phyloP scores from a whole-genome alignment of 1,284 basidiomycete genomes.

The Ceratobasidium theobromae region DNA sequence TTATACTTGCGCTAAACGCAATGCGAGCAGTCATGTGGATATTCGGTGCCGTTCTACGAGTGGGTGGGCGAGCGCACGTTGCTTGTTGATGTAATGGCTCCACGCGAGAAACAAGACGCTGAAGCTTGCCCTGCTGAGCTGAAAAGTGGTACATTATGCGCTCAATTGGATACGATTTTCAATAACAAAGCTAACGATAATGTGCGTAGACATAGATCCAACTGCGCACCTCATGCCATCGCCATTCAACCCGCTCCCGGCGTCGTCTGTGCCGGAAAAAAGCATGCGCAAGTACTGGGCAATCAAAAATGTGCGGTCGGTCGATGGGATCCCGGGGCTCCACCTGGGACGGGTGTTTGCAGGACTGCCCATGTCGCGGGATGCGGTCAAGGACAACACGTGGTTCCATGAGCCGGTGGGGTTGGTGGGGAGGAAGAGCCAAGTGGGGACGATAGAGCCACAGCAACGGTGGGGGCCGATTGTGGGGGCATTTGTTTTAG shows the following conservation, averaged over 20 bases:
- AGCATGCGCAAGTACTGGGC: conserved; percentile 54
- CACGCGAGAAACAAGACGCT: conserved; percentile 40
- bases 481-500: conserved; percentile 15
- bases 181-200: conserved; percentile 33
- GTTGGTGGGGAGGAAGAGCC: background rate
- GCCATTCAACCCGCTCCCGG: conserved; percentile 2
- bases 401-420: conserved; percentile 10
- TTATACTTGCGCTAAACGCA: background rate
- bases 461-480: background rate
- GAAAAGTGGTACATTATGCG: conserved; percentile 4
- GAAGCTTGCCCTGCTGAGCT: background rate
- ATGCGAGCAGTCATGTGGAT: conserved; percentile 52
- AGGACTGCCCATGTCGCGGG: conserved; percentile 6
- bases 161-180: background rate
- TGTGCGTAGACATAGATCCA: conserved; percentile 25
- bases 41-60: conserved; percentile 52
- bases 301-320: conserved; percentile 48
- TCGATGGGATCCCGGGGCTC: conserved; percentile 48
- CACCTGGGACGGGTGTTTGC: conserved; percentile 7
- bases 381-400: conserved; percentile 7
- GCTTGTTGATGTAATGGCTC: conserved; percentile 43
- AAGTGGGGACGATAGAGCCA: background rate
- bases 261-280: background rate
- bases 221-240: conserved; percentile 6
- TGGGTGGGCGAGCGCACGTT: conserved; percentile 52